Evolutionary conservation across 2,329 filamentous ascomycete species (phyloP).

Genomic region (Helicocarpus griseus): DNA sequence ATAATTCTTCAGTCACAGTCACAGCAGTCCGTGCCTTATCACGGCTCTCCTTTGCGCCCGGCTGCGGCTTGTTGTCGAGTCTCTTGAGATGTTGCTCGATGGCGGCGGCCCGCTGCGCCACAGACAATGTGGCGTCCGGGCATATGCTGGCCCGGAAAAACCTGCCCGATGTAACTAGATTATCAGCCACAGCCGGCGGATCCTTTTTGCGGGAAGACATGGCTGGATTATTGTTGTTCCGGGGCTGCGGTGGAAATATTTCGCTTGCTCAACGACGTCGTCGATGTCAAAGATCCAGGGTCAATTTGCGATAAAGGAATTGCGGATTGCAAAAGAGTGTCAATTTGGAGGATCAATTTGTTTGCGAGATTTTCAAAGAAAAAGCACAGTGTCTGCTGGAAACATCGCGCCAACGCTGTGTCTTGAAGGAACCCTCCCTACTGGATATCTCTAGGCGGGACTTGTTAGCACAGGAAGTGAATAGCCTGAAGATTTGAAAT

Average conservation of each 20-base stretch:
- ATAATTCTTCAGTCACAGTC: neutral
- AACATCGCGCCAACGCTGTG: neutral
- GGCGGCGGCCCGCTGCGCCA: conserved; percentile 16
- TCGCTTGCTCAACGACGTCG: neutral
- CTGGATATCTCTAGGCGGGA: neutral
- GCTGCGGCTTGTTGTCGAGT: neutral
- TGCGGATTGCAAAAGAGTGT: neutral
- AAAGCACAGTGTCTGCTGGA: neutral
- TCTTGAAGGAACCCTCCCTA: neutral
- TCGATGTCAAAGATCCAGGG: neutral
- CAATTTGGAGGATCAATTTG: neutral
- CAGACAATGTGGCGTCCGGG: conserved; percentile 10
- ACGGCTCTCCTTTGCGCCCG: neutral
- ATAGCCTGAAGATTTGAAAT: neutral
- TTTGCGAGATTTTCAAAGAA: too few species aligned
- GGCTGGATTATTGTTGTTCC: conserved; percentile 1
- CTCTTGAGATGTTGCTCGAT: conserved; percentile 14
- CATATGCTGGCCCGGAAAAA: conserved; percentile 1
- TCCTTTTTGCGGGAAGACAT: neutral
- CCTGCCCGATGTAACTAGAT: neutral
- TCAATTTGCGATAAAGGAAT: neutral
- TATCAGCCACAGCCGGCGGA: neutral
- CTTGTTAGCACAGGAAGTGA: neutral
- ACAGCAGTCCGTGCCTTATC: conserved; percentile 1
- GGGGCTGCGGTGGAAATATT: neutral